Evolutionary conservation across 768 basidiomycete genomes (phyloP), one percentile per base, ranked within the genome.

Genomic region (Auriscalpium microsporum): DNA sequence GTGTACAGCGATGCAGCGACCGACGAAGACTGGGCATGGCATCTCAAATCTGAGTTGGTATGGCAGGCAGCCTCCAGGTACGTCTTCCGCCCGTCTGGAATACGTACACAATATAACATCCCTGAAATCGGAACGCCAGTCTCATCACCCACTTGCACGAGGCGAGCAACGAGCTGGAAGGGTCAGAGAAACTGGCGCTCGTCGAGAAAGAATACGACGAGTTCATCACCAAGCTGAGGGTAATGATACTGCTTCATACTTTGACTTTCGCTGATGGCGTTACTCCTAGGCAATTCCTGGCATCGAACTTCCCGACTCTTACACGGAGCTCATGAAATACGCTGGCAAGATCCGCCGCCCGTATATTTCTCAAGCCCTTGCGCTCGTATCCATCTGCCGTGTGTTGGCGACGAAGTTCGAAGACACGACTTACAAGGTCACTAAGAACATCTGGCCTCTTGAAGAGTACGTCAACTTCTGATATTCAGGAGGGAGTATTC

Each of bases 291-390:
- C 7, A 5, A 11, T 33, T 14, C 21, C 33, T 36, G 4, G 1
- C 3, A 3, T 58, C 36, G 2, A 7, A 0, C 44, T 59, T 5
- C 58, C 56, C 2, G 44, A 11, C 10, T 34, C 42, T 14, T 59
- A 54, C 19, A 45, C 53, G 38, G 28, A 53, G 6, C 48, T 59
- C 38, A 19, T 58, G 52, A 59, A 54, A 48, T 11, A 53, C 45
- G 56, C 56, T 1, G 56, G 58, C 36, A 52, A 19, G 23, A 57
- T 59, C 44, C 56, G 52, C n/a, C 35, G 56, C 3, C 58, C 58
- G 0, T 59, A 53, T 51, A 56, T 58, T 19, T 47, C 58, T 21
- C 58, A 57, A 42, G 52, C 56, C 2, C 53, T 57, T 21, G 56
- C 56, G 2, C 37, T 59, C 11, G 52, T 57, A 38, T 38, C 23